Conservation (phyloP, 257 asterid species). For the Nicotiana sylvestris region DNA sequence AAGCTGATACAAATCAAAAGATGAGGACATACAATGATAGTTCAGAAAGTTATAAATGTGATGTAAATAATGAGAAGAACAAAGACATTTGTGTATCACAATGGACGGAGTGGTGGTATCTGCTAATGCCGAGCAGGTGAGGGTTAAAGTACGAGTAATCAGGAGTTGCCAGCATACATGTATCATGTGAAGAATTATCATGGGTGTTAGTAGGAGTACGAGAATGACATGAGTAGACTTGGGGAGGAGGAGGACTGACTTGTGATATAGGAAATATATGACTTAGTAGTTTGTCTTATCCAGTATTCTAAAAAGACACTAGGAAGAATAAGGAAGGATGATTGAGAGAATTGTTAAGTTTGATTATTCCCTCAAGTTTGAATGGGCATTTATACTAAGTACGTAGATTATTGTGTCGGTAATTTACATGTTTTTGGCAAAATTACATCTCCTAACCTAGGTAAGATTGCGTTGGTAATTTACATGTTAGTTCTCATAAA, state of each 20-base stretch:
- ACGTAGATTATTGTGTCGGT: background rate
- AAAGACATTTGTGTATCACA: no score
- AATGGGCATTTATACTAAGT: background rate
- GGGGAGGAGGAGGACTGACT: background rate
- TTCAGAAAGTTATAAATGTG: no score
- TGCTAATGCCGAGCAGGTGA: background rate
- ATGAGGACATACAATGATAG: no score
- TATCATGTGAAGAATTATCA: background rate
- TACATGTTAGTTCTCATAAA: background rate
- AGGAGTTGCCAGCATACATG: background rate
- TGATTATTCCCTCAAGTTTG: background rate
- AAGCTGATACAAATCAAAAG: no score
- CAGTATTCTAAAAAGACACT: background rate
- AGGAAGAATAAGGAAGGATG: background rate
- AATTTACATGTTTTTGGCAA: background rate
- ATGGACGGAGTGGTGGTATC: background rate
- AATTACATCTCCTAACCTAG: background rate
- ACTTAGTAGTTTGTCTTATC: background rate
- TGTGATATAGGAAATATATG: background rate
- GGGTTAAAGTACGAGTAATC: background rate
- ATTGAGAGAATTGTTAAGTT: background rate
- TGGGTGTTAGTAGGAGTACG: background rate
- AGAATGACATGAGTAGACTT: background rate
- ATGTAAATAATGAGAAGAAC: no score
- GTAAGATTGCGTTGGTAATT: background rate